Conservation (phyloP, 495 filamentous ascomycete genomes). For the Tuber borchii region DNA sequence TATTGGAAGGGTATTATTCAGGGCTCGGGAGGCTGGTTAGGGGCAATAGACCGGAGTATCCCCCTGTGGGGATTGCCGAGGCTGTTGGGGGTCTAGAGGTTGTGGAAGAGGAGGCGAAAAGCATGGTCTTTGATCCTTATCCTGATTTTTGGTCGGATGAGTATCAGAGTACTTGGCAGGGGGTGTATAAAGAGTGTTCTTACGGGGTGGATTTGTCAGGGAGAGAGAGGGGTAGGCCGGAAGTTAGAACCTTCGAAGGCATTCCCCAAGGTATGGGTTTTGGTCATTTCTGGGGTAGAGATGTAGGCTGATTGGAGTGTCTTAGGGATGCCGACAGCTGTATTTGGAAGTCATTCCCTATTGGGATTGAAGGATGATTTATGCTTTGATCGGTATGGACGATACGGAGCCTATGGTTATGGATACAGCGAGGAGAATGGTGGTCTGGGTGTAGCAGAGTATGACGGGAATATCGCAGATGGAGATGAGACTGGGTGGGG, state of each 20-base stretch:
- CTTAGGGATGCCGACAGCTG: slow-evolving; percentile 61
- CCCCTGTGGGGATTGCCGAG: slow-evolving; percentile 6
- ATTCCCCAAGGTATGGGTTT: slow-evolving; percentile 21
- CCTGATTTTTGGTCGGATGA: slow-evolving; percentile 14
- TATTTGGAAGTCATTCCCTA: slow-evolving; percentile 74
- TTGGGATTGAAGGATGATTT: slow-evolving; percentile 76
- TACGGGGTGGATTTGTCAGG: slow-evolving; percentile 14
- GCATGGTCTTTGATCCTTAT: slow-evolving; percentile 30
- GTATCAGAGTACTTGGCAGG: slow-evolving; percentile 20
- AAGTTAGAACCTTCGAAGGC: slow-evolving; percentile 37
- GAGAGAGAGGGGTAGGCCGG: slow-evolving; percentile 19
- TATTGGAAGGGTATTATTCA: slow-evolving; percentile 30
- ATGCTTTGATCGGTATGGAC: slow-evolving; percentile 89
- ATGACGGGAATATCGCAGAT: slow-evolving; percentile 69
- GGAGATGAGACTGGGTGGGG: slow-evolving; percentile 60
- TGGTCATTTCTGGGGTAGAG: background rate
- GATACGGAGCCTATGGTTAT: slow-evolving; percentile 80
- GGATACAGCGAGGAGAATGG: slow-evolving; percentile 72
- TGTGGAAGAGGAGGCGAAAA: slow-evolving; percentile 2
- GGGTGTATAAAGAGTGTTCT: slow-evolving; percentile 25
- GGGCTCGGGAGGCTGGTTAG: slow-evolving; percentile 27
- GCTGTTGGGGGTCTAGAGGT: slow-evolving; percentile 5
- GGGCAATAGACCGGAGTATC: slow-evolving; percentile 33
- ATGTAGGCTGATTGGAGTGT: slow-evolving; percentile 62
- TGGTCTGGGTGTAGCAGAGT: slow-evolving; percentile 71